phyloP scores from a whole-genome alignment of 495 filamentous ascomycete genomes.

The Apodospora peruviana region DNA sequence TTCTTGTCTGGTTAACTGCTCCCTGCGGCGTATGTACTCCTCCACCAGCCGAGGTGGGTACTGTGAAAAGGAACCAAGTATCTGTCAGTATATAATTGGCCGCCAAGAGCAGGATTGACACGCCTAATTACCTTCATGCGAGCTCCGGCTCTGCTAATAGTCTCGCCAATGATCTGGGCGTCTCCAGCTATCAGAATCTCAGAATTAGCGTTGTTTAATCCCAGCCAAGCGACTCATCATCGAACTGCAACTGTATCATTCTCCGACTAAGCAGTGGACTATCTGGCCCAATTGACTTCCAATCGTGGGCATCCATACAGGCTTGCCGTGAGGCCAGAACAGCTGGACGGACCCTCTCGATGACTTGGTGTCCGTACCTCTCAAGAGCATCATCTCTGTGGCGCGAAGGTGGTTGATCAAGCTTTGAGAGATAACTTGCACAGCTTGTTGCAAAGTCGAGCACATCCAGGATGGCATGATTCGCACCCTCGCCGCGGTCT shows the following conservation, averaged over 20 bases:
- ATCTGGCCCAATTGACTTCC: slow-evolving; percentile 24
- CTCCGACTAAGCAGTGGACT: slow-evolving; percentile 32
- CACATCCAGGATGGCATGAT: slow-evolving; percentile 38
- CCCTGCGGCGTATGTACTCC: too few species aligned
- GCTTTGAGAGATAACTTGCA: slow-evolving; percentile 5
- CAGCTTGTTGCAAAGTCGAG: slow-evolving; percentile 18
- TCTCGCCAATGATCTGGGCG: too few species aligned
- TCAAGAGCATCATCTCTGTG: slow-evolving; percentile 27
- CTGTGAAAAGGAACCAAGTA: too few species aligned
- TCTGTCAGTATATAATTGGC: too few species aligned
- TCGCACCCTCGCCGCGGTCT: slow-evolving; percentile 42
- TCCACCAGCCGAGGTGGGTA: too few species aligned
- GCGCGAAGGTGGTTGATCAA: too few species aligned
- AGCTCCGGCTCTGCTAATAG: too few species aligned
- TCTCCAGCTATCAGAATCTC: not conserved
- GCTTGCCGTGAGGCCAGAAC: slow-evolving; percentile 54
- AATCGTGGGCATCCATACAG: slow-evolving; percentile 60
- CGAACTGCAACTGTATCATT: slow-evolving; percentile 22
- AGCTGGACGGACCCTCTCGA: slow-evolving; percentile 42
- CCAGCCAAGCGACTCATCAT: slow-evolving; percentile 12
- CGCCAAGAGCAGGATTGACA: too few species aligned
- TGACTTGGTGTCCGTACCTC: slow-evolving; percentile 47
- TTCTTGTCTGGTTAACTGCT: too few species aligned
- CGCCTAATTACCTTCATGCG: too few species aligned
- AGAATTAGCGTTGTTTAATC: not conserved